phyloP scores from a whole-genome alignment of 2,329 filamentous ascomycete genomes.

The Nigrospora sphaerica region DNA sequence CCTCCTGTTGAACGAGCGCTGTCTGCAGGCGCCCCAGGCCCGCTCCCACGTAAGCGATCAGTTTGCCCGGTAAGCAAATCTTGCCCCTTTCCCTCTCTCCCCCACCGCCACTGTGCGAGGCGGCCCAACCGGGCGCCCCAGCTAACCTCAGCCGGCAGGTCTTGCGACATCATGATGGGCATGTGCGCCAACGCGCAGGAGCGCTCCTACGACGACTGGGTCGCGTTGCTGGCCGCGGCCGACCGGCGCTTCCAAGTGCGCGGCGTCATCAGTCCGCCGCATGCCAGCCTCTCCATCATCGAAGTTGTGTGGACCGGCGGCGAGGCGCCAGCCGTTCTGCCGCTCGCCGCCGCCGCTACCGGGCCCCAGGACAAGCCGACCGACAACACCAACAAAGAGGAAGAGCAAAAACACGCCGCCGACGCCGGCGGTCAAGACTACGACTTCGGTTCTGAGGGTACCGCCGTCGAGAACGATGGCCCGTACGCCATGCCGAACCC shows the following conservation, averaged over 20 bases:
- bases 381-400: too few species aligned
- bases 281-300: slow-evolving; percentile 8
- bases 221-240: slow-evolving; percentile 4
- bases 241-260: slow-evolving; percentile 6
- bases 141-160: background rate
- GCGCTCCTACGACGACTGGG: slow-evolving; percentile 7
- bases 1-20: slow-evolving; percentile 10
- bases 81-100: too few species aligned
- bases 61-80: slow-evolving; percentile 3
- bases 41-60: slow-evolving; percentile 5
- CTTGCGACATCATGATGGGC: slow-evolving; percentile 8
- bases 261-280: slow-evolving; percentile 4
- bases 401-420: too few species aligned
- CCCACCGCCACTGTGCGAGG: too few species aligned
- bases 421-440: too few species aligned
- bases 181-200: slow-evolving; percentile 10
- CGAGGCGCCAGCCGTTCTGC: too few species aligned
- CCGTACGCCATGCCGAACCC: too few species aligned
- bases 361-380: too few species aligned
- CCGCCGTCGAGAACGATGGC: too few species aligned
- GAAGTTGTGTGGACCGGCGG: slow-evolving; percentile 6
- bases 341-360: too few species aligned
- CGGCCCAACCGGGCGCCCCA: background rate
- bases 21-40: slow-evolving; percentile 2
- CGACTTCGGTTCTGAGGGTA: too few species aligned